These are phyloP conservation scores for Pestalotiopsis sp. DNA, from an alignment of 2,329 filamentous ascomycete genomes.

Conservation along the genomic window DNA sequence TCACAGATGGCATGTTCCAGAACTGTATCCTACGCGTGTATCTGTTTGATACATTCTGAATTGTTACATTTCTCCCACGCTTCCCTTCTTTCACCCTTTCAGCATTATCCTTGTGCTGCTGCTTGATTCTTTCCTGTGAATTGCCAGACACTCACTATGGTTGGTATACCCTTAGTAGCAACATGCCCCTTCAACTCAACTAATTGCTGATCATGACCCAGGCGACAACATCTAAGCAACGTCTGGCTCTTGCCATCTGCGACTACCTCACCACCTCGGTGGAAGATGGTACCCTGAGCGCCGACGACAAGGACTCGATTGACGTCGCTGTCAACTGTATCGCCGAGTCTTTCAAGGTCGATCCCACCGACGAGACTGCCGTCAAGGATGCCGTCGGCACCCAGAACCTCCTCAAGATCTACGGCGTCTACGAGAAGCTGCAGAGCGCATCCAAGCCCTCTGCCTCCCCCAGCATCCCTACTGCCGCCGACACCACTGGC, in stretches of 20 bases:
- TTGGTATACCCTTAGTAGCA: neutral
- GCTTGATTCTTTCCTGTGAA: neutral
- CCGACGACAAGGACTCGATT: conserved; percentile 90
- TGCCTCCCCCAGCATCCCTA: conserved; percentile 38
- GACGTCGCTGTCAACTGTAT: conserved; percentile 96
- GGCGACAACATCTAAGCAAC: conserved; percentile 66
- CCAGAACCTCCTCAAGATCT: conserved; percentile 89
- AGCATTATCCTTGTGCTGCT: neutral
- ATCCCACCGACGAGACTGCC: conserved; percentile 74
- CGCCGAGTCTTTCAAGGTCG: conserved; percentile 91
- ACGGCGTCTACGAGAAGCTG: conserved; percentile 94
- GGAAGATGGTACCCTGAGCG: conserved; percentile 82
- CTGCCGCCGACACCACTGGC: conserved; percentile 30
- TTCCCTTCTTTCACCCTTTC: neutral
- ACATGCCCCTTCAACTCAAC: neutral
- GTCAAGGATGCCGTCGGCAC: conserved; percentile 77
- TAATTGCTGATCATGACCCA: conserved; percentile 16
- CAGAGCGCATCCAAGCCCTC: conserved; percentile 56
- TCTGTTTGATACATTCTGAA: neutral
- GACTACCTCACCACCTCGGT: conserved; percentile 87
- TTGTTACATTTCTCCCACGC: neutral
- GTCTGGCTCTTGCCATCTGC: conserved; percentile 94
- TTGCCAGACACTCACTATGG: neutral
- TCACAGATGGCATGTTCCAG: neutral
- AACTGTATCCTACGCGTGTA: neutral